Base-by-base conservation (phyloP, 805 yeast genomes). In the Lachancea sp. region DNA sequence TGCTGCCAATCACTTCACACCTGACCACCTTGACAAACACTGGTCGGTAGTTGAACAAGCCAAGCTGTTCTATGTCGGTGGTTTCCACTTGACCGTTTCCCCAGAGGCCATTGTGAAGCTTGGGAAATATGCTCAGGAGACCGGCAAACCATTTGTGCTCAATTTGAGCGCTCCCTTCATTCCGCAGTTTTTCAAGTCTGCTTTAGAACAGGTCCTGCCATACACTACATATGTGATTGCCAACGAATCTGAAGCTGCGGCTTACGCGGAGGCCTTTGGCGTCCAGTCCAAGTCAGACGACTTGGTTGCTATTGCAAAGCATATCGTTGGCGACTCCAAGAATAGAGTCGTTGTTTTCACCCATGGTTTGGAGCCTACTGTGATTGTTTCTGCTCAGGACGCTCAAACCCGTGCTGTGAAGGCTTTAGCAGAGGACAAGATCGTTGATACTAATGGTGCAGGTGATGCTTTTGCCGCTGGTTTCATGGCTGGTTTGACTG, bases 381-480 rank as follows among this genome's bases (percentile, higher is more conserved):
- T 90, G 48, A 76, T 81, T 24, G 95, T 81, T 46, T 63, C 77
- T 35, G 75, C 78, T 59, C 72, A 76, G 51, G 63, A 64, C 38
- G 51, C 66, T 31, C 54, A 71, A 28, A 62, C 72, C 29, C 80
- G 63, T 71, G 72, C 82, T 37, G 96, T 92, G 41, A 83, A 77
- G 52, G 75, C 80, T 44, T 76, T 92, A 58, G 83, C 75, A 30
- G 54, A 76, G 33, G 66, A 73, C 34, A 72, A 81, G 65, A 74
- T 92, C 45, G 80, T 74, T 44, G 99, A 92, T 71, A 86, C 97
- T 58, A 92, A 90, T 70, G 98, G 98, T 71, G 97, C 97, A 34
- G 97, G 97, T 66, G 97, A 90, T 63, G 96, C 97, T 11, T 90
- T 90, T 61, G 97, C 97, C 42, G 94, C 92, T 56, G 97, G 97